phyloP scores from a whole-genome alignment of 1,139 yeast species.

The Pichia sp. region DNA sequence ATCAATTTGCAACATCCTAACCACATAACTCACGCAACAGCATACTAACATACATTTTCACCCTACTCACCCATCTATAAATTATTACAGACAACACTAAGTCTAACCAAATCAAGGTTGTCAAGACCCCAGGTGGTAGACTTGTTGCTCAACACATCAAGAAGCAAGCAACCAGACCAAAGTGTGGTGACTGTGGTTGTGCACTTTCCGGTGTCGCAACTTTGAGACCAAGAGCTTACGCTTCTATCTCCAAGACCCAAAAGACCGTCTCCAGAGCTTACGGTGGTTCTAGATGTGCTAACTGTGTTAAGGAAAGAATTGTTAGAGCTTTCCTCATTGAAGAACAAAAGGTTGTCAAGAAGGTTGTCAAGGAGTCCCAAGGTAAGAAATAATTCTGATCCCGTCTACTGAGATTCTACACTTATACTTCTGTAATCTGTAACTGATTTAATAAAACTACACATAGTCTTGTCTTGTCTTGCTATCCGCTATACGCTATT shows the following conservation, averaged over 20 bases:
- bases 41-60: slow-evolving; percentile 22
- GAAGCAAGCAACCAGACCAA: slow-evolving; percentile 92
- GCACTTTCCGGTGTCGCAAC: slow-evolving; percentile 89
- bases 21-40: background rate
- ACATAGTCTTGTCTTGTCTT: too few species aligned
- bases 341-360: slow-evolving; percentile 99
- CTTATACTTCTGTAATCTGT: too few species aligned
- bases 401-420: slow-evolving; percentile 7
- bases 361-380: slow-evolving; percentile 93
- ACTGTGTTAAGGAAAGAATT: slow-evolving; percentile 97
- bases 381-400: slow-evolving; percentile 64
- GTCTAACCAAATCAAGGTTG: slow-evolving; percentile 98
- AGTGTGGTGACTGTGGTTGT: slow-evolving; percentile 98
- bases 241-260: slow-evolving; percentile 89
- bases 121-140: slow-evolving; percentile 99
- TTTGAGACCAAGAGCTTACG: slow-evolving; percentile 97
- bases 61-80: slow-evolving; percentile 15
- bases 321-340: slow-evolving; percentile 99
- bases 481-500: background rate
- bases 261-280: slow-evolving; percentile 98
- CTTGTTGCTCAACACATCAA: slow-evolving; percentile 96
- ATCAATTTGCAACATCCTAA: background rate
- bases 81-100: slow-evolving; percentile 79
- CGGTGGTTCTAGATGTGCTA: slow-evolving; percentile 99
- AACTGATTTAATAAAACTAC: slow-evolving; percentile 1